These are phyloP conservation scores for Durusdinium trenchii DNA, from an alignment of 73 alveolate species.

Conservation along the genomic window DNA sequence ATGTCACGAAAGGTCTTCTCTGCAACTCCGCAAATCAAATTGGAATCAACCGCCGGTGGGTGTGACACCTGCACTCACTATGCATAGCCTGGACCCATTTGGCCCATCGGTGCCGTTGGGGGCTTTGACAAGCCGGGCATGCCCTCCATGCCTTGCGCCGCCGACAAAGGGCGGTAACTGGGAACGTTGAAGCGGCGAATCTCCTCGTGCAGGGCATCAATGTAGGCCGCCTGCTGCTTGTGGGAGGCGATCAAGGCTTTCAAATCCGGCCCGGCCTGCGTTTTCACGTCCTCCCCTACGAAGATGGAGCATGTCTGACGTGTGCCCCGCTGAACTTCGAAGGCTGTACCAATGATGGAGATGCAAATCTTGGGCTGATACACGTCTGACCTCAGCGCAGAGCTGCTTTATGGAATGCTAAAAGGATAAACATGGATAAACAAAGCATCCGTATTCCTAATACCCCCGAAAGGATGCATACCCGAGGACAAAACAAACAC, in stretches of 20 bases:
- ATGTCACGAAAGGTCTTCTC: too few relatives aligned
- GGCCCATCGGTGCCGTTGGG: neutral
- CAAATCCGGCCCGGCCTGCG: slow-evolving; percentile 95
- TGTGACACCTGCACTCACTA: too few relatives aligned
- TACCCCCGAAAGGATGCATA: too few relatives aligned
- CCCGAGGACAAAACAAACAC: neutral
- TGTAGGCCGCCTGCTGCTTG: slow-evolving; percentile 96
- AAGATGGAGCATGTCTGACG: slow-evolving; percentile 95
- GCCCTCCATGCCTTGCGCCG: slow-evolving; percentile 49
- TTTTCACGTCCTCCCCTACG: slow-evolving; percentile 95
- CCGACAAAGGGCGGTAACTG: slow-evolving; percentile 46
- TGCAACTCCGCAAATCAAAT: too few relatives aligned
- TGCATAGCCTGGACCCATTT: too few relatives aligned
- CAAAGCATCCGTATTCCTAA: too few relatives aligned
- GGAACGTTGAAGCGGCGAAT: slow-evolving; percentile 71
- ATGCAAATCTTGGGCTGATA: slow-evolving; percentile 94
- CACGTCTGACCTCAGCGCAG: too few relatives aligned
- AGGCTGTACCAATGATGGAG: slow-evolving; percentile 86
- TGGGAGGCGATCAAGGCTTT: slow-evolving; percentile 96
- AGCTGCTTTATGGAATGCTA: too few relatives aligned
- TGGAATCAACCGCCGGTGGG: too few relatives aligned
- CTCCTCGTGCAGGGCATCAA: slow-evolving; percentile 91
- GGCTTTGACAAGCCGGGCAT: neutral
- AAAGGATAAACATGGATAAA: too few relatives aligned
- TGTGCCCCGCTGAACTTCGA: slow-evolving; percentile 92